A percentile compares a stretch with the other conserved stretches of the same genome.
phyloP scores from a whole-genome alignment of 495 filamentous ascomycete genomes.

The Staphylotrichum tortipilum region DNA sequence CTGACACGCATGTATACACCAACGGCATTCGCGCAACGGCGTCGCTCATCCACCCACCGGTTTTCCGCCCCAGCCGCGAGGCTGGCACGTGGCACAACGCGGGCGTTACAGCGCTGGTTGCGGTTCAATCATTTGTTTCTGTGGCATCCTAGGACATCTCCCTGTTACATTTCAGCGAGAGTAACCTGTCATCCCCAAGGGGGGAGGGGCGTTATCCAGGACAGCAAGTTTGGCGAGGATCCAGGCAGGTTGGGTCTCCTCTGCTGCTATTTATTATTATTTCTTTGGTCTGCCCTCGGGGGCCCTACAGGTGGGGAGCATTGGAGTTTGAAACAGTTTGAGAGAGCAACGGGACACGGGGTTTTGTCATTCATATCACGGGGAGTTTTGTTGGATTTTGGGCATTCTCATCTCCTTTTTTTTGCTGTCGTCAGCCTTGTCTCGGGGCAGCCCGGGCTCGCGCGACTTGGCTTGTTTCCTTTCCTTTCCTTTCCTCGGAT shows the following conservation, averaged over 20 bases:
- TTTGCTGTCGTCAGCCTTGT: background rate
- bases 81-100: no score
- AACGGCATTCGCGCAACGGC: no score
- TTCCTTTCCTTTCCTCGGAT: background rate
- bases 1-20: background rate
- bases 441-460: no score
- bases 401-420: background rate
- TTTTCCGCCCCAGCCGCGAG: no score
- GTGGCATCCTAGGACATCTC: no score
- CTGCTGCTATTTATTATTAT: background rate
- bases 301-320: background rate
- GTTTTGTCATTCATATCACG: background rate
- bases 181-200: no score
- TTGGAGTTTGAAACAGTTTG: background rate
- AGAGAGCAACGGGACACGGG: background rate
- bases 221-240: background rate
- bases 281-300: background rate
- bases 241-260: background rate
- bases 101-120: no score
- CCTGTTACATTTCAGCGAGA: no score
- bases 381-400: slow-evolving; percentile 1
- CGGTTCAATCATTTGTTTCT: background rate
- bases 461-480: no score
- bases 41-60: no score
- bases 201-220: no score